Evolutionary conservation across 139 green algal genomes (phyloP), one percentile per base, ranked within the genome.

Genomic region (Parachlorella kessleri): DNA sequence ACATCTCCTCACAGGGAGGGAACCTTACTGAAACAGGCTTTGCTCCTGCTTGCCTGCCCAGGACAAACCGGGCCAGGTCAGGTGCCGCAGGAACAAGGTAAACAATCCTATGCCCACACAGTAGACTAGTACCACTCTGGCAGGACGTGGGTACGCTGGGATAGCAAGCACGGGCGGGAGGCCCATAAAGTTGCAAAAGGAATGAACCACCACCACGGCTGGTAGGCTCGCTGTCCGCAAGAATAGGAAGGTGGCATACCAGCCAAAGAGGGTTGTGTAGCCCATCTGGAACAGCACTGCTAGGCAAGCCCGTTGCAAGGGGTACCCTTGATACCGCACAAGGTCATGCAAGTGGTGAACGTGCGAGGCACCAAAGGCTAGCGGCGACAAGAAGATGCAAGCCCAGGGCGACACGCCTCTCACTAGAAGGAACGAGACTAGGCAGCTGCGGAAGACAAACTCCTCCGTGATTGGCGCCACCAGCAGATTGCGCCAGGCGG

Each of bases 321-420:
- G 10, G 3, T 42, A n/a, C 38, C 74, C 53, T 64, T 88, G 79
- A 36, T 87, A 72, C 0, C 55, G 38, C 3, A 91, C 41, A 39
- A 93, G 55, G 41, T 95, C 92, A 18, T 79, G 26, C 30, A 88
- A 42, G 76, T 98, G 94, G 75, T 97, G 91, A 36, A 96, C 24
- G 85, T 98, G 94, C 2, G 90, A 91, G 5, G 81, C 39, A 4
- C 87, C 92, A 86, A 98, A 98, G 72, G 94, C 89, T 26, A 96
- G 72, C 36, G 92, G 93, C 2, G 87, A 91, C 30, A 91, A 32
- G 6, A 87, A 73, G 63, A 93, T 75, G 23, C 74, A 75, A 2
- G 40, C 30, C 1, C 14, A 10, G 6, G 65, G n/a, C 4, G 28
- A n/a, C 1, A 41, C 59, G 1, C 78, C 67, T 2, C 10, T 23